These are phyloP conservation scores for Halophytophthora polymorphica DNA, from an alignment of 352 stramenopile genomes.

Conservation along the genomic window DNA sequence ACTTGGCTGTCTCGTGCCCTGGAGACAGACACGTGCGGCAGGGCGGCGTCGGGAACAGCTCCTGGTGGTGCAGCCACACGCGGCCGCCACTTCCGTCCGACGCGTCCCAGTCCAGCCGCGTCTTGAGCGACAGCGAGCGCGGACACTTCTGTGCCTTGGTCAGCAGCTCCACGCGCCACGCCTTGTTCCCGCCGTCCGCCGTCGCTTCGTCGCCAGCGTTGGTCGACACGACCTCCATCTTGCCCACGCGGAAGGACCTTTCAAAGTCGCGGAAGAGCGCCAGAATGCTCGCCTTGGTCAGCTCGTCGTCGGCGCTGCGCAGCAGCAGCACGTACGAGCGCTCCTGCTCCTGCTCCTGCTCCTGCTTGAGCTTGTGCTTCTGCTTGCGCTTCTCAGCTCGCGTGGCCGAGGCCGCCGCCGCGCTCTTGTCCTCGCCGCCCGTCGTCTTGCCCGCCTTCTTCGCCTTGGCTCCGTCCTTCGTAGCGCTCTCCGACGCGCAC, in stretches of 20 bases:
- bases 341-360: slow-evolving; percentile 18
- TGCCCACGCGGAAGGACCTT: slow-evolving; percentile 32
- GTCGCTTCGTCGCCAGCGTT: not conserved
- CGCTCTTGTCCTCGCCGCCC: slow-evolving; percentile 9
- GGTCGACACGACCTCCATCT: slow-evolving; percentile 19
- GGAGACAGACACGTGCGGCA: slow-evolving; percentile 36
- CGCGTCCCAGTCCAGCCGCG: slow-evolving; percentile 40
- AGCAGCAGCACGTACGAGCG: slow-evolving; percentile 32
- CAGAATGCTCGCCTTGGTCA: slow-evolving; percentile 30
- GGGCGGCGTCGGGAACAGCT: slow-evolving; percentile 30
- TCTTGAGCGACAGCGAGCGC: slow-evolving; percentile 24
- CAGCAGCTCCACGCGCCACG: slow-evolving; percentile 38
- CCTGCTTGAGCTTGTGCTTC: slow-evolving; percentile 15
- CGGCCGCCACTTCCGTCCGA: slow-evolving; percentile 15
- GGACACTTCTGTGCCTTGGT: slow-evolving; percentile 28
- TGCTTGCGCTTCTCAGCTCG: slow-evolving; percentile 4
- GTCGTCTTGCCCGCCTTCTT: slow-evolving; percentile 7
- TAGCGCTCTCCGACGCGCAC: slow-evolving; percentile 22
- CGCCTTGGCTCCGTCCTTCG: slow-evolving; percentile 6
- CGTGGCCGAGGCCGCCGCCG: not conserved
- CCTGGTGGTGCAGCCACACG: slow-evolving; percentile 52
- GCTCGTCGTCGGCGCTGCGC: slow-evolving; percentile 30
- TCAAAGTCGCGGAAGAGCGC: slow-evolving; percentile 33
- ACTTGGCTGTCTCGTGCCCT: slow-evolving; percentile 21
- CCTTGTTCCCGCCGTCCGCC: slow-evolving; percentile 13